These are phyloP conservation scores for Cordia subcordata DNA, from an alignment of 257 asterid genomes.

Conservation along the genomic window DNA sequence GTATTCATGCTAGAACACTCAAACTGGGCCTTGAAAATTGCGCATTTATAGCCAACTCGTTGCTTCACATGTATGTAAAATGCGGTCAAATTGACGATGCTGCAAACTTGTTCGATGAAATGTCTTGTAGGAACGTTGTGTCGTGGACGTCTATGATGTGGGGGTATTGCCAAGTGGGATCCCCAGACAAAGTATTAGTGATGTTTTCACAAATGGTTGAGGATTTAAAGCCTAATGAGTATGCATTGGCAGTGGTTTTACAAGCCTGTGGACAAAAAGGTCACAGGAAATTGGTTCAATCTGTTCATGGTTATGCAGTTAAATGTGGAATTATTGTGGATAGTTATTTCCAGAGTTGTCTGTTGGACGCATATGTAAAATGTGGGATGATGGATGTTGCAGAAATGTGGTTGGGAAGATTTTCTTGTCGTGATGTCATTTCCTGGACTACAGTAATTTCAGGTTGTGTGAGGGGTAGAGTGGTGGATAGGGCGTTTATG, in stretches of 20 bases:
- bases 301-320: conserved; percentile 25
- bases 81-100: conserved; percentile 26
- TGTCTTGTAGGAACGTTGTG: conserved; percentile 44
- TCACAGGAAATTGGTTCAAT: conserved; percentile 19
- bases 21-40: conserved; percentile 32
- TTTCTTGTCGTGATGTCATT: conserved; percentile 30
- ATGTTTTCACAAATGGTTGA: conserved; percentile 33
- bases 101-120: conserved; percentile 30
- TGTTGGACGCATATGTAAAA: conserved; percentile 40
- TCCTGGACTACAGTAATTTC: conserved; percentile 47
- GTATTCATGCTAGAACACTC: conserved; percentile 26
- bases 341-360: conserved; percentile 29
- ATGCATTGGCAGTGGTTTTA: conserved; percentile 32
- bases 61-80: conserved; percentile 25
- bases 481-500: conserved; percentile 21
- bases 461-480: conserved; percentile 23
- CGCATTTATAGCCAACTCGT: conserved; percentile 34
- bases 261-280: conserved; percentile 34
- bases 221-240: conserved; percentile 46
- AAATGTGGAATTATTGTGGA: conserved; percentile 23
- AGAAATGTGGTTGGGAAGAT: conserved; percentile 20
- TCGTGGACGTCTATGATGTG: conserved; percentile 49
- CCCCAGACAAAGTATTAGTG: conserved; percentile 15
- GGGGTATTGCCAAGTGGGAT: conserved; percentile 24
- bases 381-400: conserved; percentile 27